Base-by-base conservation (phyloP, 495 filamentous ascomycete species). In the Xylaria castorea region DNA sequence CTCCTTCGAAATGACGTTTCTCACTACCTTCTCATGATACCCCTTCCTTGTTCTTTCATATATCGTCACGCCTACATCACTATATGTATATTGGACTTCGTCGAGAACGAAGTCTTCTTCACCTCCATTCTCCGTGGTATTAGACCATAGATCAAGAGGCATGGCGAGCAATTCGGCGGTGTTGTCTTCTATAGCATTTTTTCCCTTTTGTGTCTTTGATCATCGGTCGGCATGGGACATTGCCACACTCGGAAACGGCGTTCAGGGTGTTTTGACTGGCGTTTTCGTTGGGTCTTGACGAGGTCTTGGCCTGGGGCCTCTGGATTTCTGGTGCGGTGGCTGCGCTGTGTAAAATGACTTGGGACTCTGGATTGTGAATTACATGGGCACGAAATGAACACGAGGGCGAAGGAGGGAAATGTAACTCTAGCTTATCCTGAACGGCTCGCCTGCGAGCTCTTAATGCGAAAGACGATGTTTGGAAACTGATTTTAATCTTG, bases 11-110 rank as follows among this genome's bases (percentile, higher is more conserved):
- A 38, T 60, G 16, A 38, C 40, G 34, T 38, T 12, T 50, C 8
- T 30, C 48, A 48, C 44, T 65, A 69, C 53, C 57, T 72, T 55
- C 62, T 71, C 71, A 76, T 75, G 74, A 78, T 72, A 80, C 70
- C 72, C 72, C 69, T 68, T 75, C 71, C 77, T 72, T 77, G 77
- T 61, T n/a, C 48, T 63, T n/a, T 53, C 20, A 70, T 36, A 64
- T 30, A 34, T 1, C n/a, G 27, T 42, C n/a, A 16, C n/a, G 16
- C 53, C 58, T 42, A 58, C 44, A 58, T 30, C 16, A 57, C 58
- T 48, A 16, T 48, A 16, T 68, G 63, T 72, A 75, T 73, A 70
- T 62, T 68, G 27, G 64, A 42, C 70, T 44, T 46, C 62, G 20
- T 68, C 66, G 8, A 62, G 20, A 20, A 71, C 66, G 50, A 42